Evolutionary conservation across 2,329 filamentous ascomycete species (phyloP).

Genomic region (Arthrobotrys musiformis): DNA sequence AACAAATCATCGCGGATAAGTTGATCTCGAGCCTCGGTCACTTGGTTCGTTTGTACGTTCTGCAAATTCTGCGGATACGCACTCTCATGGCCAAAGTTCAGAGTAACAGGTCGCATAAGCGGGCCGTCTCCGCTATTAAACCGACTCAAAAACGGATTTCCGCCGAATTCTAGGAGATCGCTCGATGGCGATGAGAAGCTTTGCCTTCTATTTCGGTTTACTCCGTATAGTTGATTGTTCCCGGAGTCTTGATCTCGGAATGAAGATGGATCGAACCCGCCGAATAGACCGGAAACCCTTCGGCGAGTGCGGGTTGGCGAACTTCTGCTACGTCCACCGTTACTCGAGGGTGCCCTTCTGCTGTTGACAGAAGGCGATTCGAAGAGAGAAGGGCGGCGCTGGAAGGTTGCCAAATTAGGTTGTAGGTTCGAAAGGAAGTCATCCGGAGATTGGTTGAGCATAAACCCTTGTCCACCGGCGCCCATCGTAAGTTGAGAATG

Average conservation of each 20-base stretch:
- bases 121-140: neutral
- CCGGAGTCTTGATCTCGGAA: neutral
- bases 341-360: neutral
- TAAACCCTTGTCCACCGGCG: neutral
- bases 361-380: neutral
- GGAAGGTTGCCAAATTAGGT: neutral
- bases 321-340: conserved; percentile 4
- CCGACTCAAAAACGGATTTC: neutral
- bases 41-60: neutral
- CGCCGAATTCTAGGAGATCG: neutral
- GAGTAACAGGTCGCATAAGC: neutral
- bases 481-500: too few species aligned
- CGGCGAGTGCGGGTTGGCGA: neutral
- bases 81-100: neutral
- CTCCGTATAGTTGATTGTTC: neutral
- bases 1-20: neutral
- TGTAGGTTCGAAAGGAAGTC: neutral
- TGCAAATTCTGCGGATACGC: neutral
- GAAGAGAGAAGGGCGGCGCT: neutral
- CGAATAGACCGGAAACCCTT: neutral
- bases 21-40: neutral
- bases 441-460: neutral
- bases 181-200: neutral
- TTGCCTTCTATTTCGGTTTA: neutral
- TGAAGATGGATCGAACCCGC: neutral